Evolutionary conservation across 176 grass and related monocot genomes (phyloP), one percentile per base, ranked within the genome.

Genomic region (Eleusine indica): DNA sequence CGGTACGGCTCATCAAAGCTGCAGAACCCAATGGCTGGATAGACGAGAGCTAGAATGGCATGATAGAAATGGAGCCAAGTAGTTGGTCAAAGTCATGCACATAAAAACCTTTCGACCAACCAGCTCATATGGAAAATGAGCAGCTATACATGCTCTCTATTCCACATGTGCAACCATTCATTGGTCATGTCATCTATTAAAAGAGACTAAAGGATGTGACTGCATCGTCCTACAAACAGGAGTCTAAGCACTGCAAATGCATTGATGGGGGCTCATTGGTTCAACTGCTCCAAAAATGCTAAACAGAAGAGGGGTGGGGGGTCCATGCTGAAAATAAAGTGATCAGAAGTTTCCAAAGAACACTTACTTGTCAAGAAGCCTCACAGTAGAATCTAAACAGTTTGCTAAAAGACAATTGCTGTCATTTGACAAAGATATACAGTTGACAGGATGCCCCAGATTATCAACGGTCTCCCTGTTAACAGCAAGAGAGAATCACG

Each of bases 381-480:
- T 87, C 41, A 98, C 71, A 28, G 90, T 93, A 75, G 95, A 98
- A 95, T 98, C 92, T 47, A 98, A 90, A 85, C 95, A 98, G 82
- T 91, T 94, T 66, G 90, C 92, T 68, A 98, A 88, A 66, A 95
- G 68, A 79, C 95, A 98, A 68, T 98, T 98, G 68, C 63, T 54
- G 62, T 98, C 92, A 89, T 98, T 98, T 66, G 95, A 98, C 76
- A 98, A 88, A 66, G 95, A 93, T 76, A 98, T 86, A 79, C 95
- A 95, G 73, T 93, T 98, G 32, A 98, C 95, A 46, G 92, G 84
- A 75, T 93, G 92, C 47, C 95, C 91, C 73, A 95, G 74, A 63
- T 89, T 91, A 81, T 98, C 92, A 38, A 95, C 90, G 68, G 92
- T 69, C 85, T 98, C 95, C 87, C 95, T 98, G 77, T 80, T 69